phyloP scores from a whole-genome alignment of 345 rosid genomes.

The Gossypium australe region DNA sequence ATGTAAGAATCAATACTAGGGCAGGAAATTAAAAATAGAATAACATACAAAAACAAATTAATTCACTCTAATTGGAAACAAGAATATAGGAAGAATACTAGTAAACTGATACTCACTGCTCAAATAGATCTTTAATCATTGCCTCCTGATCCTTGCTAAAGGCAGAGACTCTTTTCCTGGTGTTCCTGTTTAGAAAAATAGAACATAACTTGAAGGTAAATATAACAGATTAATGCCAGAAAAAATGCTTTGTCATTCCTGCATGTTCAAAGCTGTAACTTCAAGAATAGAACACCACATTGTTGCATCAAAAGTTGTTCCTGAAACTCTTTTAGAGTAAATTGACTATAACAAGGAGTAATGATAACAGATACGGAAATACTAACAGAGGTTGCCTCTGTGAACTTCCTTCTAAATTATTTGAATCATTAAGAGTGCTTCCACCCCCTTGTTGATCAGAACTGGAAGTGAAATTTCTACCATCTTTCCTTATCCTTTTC shows the following conservation, averaged over 20 bases:
- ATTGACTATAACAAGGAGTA: not conserved
- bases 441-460: constrained; percentile 25
- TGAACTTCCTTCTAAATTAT: constrained; percentile 29
- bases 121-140: constrained; percentile 56
- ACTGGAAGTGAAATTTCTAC: constrained; percentile 19
- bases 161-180: constrained; percentile 62
- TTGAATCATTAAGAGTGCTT: constrained; percentile 29
- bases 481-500: constrained; percentile 41
- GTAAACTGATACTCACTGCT: constrained; percentile 56
- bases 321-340: not conserved
- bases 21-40: not conserved
- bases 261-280: constrained; percentile 13
- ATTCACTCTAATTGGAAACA: not conserved
- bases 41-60: not conserved
- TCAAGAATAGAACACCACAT: not conserved
- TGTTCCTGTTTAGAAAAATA: constrained; percentile 46
- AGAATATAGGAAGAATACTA: not conserved
- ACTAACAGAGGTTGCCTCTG: constrained; percentile 51
- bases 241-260: not conserved
- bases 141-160: constrained; percentile 75
- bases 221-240: not conserved
- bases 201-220: constrained; percentile 15
- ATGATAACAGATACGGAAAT: constrained; percentile 2
- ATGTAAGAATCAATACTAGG: not conserved
- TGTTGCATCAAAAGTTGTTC: not conserved